phyloP scores from a whole-genome alignment of 1,284 basidiomycete species.

The Coniferiporia sulphurascens region DNA sequence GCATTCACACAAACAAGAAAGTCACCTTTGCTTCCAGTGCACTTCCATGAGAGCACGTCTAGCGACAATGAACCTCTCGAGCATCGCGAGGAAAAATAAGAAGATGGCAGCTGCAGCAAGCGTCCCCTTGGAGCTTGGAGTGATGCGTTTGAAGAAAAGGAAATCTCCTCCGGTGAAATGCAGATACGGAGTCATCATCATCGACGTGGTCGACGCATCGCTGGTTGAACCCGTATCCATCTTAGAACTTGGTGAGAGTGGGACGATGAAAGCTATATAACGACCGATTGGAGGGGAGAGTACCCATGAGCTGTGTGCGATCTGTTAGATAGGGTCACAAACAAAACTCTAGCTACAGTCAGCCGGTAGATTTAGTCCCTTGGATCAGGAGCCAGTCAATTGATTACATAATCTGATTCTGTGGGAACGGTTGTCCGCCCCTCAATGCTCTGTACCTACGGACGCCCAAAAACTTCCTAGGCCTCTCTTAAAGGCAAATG shows the following conservation, averaged over 20 bases:
- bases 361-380: no score
- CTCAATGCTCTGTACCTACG: no score
- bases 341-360: no score
- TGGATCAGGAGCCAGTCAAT: no score
- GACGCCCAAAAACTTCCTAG: no score
- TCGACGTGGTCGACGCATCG: slow-evolving; percentile 17
- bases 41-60: slow-evolving; percentile 46
- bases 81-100: slow-evolving; percentile 57
- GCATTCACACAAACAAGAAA: not conserved
- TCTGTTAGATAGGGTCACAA: no score
- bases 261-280: no score
- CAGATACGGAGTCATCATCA: slow-evolving; percentile 56
- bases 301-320: not conserved
- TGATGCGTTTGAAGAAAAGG: slow-evolving; percentile 66
- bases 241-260: not conserved
- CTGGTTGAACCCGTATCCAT: slow-evolving; percentile 23
- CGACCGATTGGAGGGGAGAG: not conserved
- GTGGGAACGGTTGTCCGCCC: no score
- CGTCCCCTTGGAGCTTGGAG: slow-evolving; percentile 59
- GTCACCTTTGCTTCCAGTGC: slow-evolving; percentile 58
- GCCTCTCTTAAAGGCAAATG: not conserved
- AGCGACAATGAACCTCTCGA: slow-evolving; percentile 64
- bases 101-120: slow-evolving; percentile 72
- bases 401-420: no score
- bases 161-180: slow-evolving; percentile 61